phyloP scores from a whole-genome alignment of 805 yeast species.

The Candida nanaspora region DNA sequence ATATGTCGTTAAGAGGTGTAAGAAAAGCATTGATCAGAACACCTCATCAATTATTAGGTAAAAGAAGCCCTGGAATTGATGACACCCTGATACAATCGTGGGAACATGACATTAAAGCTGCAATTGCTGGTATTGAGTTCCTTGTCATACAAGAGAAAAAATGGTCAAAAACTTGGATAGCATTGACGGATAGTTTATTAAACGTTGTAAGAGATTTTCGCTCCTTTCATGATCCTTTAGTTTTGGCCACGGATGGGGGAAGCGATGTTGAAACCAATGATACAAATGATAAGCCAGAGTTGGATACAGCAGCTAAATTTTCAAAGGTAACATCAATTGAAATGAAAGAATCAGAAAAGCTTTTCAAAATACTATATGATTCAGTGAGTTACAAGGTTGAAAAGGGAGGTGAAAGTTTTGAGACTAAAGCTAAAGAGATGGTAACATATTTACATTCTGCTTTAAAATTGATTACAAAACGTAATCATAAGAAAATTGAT shows the following conservation, averaged over 20 bases:
- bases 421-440: slow-evolving; percentile 33
- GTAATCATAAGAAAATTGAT: slow-evolving; percentile 36
- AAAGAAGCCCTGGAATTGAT: slow-evolving; percentile 20
- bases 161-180: slow-evolving; percentile 20
- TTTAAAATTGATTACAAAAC: slow-evolving; percentile 33
- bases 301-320: slow-evolving; percentile 21
- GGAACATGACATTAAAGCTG: slow-evolving; percentile 34
- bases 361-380: slow-evolving; percentile 17
- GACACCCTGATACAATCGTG: slow-evolving; percentile 35
- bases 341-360: slow-evolving; percentile 19
- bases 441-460: slow-evolving; percentile 27
- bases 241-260: slow-evolving; percentile 24
- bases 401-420: slow-evolving; percentile 21
- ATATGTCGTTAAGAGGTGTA: slow-evolving; percentile 29
- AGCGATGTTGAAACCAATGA: slow-evolving; percentile 11
- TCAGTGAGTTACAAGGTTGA: slow-evolving; percentile 16
- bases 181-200: slow-evolving; percentile 26
- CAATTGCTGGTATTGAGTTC: slow-evolving; percentile 37
- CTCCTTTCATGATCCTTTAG: slow-evolving; percentile 29
- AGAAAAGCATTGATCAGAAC: slow-evolving; percentile 28
- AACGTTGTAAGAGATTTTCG: slow-evolving; percentile 25
- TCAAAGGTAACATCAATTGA: slow-evolving; percentile 23
- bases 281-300: not conserved
- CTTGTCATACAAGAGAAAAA: slow-evolving; percentile 24
- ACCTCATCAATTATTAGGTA: slow-evolving; percentile 29